A percentile compares a stretch with the other conserved stretches of the same genome.
Evolutionary conservation across 2,329 filamentous ascomycete species (phyloP).

Genomic region (Aspergillus sp.): DNA sequence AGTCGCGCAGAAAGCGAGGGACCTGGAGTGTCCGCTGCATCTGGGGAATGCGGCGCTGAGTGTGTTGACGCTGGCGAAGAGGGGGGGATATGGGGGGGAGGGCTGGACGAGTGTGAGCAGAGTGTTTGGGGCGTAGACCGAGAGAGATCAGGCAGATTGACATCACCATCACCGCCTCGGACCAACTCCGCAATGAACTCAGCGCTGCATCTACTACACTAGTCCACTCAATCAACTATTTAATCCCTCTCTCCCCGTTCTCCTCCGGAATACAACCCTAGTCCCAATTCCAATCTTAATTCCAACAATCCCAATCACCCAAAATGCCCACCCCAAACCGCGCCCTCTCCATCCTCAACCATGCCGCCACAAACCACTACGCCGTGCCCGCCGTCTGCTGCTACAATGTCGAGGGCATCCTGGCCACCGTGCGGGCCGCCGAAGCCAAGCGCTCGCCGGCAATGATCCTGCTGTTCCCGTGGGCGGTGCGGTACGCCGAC

Average conservation of each 20-base stretch:
- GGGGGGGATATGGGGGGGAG: slow-evolving; percentile 20
- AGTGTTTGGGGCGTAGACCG: slow-evolving; percentile 25
- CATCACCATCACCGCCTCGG: slow-evolving; percentile 9
- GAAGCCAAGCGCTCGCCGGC: slow-evolving; percentile 57
- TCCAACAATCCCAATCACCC: slow-evolving; percentile 3
- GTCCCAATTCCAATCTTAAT: background rate
- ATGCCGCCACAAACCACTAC: slow-evolving; percentile 47
- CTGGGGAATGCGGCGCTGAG: slow-evolving; percentile 30
- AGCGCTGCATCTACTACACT: background rate
- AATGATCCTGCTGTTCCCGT: slow-evolving; percentile 66
- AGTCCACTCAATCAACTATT: background rate
- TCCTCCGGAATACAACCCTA: no score
- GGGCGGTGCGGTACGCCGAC: slow-evolving; percentile 59
- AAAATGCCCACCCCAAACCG: slow-evolving; percentile 39
- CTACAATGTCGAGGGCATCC: slow-evolving; percentile 63
- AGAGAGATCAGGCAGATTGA: no score
- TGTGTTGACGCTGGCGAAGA: slow-evolving; percentile 23
- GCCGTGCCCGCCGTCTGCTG: slow-evolving; percentile 53
- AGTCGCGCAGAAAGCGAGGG: slow-evolving; percentile 35
- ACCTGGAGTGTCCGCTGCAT: slow-evolving; percentile 30
- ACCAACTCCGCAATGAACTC: slow-evolving; percentile 8
- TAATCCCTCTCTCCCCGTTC: background rate
- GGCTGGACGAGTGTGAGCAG: slow-evolving; percentile 25
- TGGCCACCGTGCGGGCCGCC: slow-evolving; percentile 59
- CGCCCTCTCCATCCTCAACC: slow-evolving; percentile 48